A percentile compares a stretch with the other conserved stretches of the same genome.
Evolutionary conservation across 768 basidiomycete genomes (phyloP).

Genomic region (Floccularia luteovirens): DNA sequence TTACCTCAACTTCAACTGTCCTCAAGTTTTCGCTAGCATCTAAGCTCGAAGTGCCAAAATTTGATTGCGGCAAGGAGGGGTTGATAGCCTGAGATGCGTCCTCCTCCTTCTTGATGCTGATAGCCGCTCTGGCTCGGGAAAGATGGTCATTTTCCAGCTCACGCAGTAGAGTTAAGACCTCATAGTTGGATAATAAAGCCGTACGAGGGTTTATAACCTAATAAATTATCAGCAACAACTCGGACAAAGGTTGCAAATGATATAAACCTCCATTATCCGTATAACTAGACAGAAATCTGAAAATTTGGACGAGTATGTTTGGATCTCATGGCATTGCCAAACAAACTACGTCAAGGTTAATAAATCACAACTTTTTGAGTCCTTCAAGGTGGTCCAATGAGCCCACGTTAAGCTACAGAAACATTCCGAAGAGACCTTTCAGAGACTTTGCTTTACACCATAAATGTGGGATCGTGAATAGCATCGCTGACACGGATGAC

Average conservation of each 20-base stretch:
- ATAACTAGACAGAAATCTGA: not conserved
- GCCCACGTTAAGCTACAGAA: too few relatives aligned
- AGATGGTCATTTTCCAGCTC: conserved; percentile 72
- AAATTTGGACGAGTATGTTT: not conserved
- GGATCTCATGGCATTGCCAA: not conserved
- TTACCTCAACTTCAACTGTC: conserved; percentile 80
- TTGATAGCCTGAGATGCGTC: conserved; percentile 27
- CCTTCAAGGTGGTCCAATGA: too few relatives aligned
- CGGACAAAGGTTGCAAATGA: not conserved
- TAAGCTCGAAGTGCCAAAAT: conserved; percentile 13
- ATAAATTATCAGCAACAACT: not conserved
- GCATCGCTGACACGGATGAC: too few relatives aligned
- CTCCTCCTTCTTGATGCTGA: conserved; percentile 75
- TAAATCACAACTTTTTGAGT: too few relatives aligned
- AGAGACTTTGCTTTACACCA: too few relatives aligned
- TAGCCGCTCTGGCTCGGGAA: conserved; percentile 57
- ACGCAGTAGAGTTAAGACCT: conserved; percentile 73
- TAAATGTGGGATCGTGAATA: too few relatives aligned
- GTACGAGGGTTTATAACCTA: conserved; percentile 66
- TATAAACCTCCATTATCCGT: not conserved
- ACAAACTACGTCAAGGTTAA: not conserved
- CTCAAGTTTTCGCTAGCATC: conserved; percentile 76
- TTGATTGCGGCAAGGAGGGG: conserved; percentile 9
- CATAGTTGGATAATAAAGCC: conserved; percentile 83
- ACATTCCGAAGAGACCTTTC: too few relatives aligned